Conservation (phyloP, 2,329 filamentous ascomycete genomes). For the Colletotrichum trifolii region DNA sequence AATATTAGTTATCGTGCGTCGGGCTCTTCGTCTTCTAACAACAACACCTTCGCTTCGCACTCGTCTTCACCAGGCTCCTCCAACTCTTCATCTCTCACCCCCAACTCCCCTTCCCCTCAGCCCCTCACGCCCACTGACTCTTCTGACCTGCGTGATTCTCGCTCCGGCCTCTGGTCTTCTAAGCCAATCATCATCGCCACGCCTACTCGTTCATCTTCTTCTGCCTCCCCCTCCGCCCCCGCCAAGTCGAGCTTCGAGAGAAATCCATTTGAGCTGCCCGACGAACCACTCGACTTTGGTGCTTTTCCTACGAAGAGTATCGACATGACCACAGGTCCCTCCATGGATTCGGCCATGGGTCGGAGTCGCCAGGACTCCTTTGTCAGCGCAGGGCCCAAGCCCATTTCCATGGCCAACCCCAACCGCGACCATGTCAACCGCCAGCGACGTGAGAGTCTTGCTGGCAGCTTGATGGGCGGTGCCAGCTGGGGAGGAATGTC, state of each 20-base stretch:
- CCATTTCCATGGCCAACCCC: constrained; percentile 74
- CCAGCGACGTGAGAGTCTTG: constrained; percentile 70
- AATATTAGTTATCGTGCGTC: constrained; percentile 54
- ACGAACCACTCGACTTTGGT: constrained; percentile 42
- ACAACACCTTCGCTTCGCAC: constrained; percentile 40
- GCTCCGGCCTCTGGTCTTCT: constrained; percentile 41
- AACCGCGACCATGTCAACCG: constrained; percentile 69
- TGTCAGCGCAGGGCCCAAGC: constrained; percentile 72
- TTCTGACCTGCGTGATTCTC: constrained; percentile 40
- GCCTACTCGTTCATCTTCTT: constrained; percentile 38
- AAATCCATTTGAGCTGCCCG: constrained; percentile 41
- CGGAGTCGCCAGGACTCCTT: constrained; percentile 73
- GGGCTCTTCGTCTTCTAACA: constrained; percentile 36
- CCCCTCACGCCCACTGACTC: constrained; percentile 54
- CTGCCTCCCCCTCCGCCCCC: constrained; percentile 41
- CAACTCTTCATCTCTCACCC: constrained; percentile 47
- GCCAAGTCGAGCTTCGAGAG: constrained; percentile 40
- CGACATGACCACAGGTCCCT: constrained; percentile 69
- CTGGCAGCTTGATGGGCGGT: constrained; percentile 77
- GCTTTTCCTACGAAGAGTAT: constrained; percentile 43
- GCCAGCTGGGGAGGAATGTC: constrained; percentile 98
- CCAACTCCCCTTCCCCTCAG: constrained; percentile 55
- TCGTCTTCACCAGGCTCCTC: constrained; percentile 43
- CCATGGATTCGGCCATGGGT: constrained; percentile 68
- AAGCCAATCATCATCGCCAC: constrained; percentile 51